These are phyloP conservation scores for Pichia sp. DNA, from an alignment of 1,139 yeast species.

Conservation along the genomic window DNA sequence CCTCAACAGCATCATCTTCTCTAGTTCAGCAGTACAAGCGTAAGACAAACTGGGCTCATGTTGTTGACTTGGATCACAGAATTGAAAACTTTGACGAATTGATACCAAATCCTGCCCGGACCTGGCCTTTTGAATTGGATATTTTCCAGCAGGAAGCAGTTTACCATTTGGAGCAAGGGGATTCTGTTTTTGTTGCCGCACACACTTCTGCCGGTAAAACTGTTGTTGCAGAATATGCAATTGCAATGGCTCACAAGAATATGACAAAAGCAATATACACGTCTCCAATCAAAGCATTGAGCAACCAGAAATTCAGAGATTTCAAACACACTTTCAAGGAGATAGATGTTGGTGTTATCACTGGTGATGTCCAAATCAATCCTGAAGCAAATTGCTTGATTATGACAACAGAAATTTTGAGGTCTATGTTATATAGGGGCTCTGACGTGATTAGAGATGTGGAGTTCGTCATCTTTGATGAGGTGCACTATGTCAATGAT, in stretches of 20 bases:
- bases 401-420: constrained; percentile 95
- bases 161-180: constrained; percentile 89
- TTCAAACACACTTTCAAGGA: constrained; percentile 69
- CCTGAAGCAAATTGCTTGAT: constrained; percentile 96
- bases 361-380: constrained; percentile 97
- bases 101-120: constrained; percentile 89
- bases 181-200: constrained; percentile 95
- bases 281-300: constrained; percentile 60
- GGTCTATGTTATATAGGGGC: constrained; percentile 95
- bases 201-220: constrained; percentile 99
- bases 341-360: constrained; percentile 93
- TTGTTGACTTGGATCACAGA: constrained; percentile 80
- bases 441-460: constrained; percentile 95
- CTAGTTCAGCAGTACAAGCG: constrained; percentile 17
- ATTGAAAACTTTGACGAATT: constrained; percentile 80
- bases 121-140: constrained; percentile 88
- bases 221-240: constrained; percentile 96
- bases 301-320: constrained; percentile 83
- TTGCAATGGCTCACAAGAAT: constrained; percentile 87
- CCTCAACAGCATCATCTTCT: constrained; percentile 23
- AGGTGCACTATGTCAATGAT: constrained; percentile 94
- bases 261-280: constrained; percentile 94
- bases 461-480: constrained; percentile 94
- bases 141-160: constrained; percentile 96
- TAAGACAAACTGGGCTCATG: constrained; percentile 87